These are phyloP conservation scores for Termitomyces sp. DNA, from an alignment of 768 basidiomycete genomes.

Conservation along the genomic window DNA sequence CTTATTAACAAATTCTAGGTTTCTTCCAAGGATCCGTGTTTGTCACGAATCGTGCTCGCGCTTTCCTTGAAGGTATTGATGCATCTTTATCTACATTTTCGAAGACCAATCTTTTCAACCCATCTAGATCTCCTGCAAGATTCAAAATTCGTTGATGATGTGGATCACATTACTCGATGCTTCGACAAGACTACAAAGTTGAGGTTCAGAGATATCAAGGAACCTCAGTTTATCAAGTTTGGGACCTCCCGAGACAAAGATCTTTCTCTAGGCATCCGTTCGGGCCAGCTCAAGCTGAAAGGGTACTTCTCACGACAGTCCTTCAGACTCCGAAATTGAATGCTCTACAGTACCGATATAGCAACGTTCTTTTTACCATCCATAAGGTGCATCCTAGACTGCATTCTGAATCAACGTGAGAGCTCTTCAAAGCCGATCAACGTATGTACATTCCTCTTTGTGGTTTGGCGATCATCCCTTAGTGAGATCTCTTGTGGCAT, in stretches of 20 bases:
- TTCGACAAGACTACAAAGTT: conserved; percentile 48
- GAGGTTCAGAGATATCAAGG: conserved; percentile 31
- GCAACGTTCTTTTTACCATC: conserved; percentile 27
- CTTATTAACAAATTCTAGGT: conserved; percentile 26
- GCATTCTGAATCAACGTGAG: conserved; percentile 16
- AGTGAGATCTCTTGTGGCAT: neutral
- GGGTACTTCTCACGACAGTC: conserved; percentile 21
- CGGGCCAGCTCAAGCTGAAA: conserved; percentile 43
- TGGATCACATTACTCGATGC: conserved; percentile 34
- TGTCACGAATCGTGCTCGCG: conserved; percentile 36
- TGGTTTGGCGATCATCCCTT: too few species aligned
- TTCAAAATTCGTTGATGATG: conserved; percentile 38
- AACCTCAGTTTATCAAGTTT: conserved; percentile 43
- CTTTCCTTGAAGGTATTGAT: conserved; percentile 32
- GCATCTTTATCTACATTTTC: neutral
- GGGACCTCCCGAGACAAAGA: conserved; percentile 41
- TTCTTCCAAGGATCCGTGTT: conserved; percentile 46
- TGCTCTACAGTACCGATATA: conserved; percentile 17
- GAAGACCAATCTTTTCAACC: neutral
- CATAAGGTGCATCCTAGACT: conserved; percentile 19
- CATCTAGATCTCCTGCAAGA: conserved; percentile 33
- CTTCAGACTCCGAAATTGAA: neutral
- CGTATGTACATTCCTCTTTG: neutral
- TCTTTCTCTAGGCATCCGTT: conserved; percentile 32
- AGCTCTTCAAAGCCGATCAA: conserved; percentile 8